Conservation (phyloP, 352 stramenopile species). For the Globisporangium takayamanum region DNA sequence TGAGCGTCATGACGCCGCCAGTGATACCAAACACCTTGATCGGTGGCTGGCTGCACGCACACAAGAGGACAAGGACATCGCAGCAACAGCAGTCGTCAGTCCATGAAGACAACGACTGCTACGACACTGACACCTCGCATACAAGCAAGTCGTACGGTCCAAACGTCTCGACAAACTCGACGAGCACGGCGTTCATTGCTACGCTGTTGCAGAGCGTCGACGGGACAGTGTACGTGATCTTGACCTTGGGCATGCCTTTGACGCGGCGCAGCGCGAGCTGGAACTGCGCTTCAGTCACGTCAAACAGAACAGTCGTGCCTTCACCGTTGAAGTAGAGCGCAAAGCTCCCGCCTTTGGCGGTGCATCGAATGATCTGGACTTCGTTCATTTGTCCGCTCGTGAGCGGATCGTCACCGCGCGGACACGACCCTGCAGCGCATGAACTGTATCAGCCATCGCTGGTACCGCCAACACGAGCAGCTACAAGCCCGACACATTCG, state of each 20-base stretch:
- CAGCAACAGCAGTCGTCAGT: background rate
- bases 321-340: conserved; percentile 57
- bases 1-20: conserved; percentile 27
- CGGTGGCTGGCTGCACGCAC: conserved; percentile 35
- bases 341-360: conserved; percentile 60
- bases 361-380: conserved; percentile 76
- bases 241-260: conserved; percentile 25
- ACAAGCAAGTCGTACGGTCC: conserved; percentile 34
- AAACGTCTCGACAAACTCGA: conserved; percentile 60
- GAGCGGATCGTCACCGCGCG: conserved; percentile 82
- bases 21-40: conserved; percentile 47
- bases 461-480: too few species aligned
- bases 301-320: conserved; percentile 41
- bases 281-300: conserved; percentile 44
- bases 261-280: conserved; percentile 38
- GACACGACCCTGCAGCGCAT: conserved; percentile 47
- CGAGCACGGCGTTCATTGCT: conserved; percentile 37
- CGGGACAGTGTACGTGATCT: conserved; percentile 39
- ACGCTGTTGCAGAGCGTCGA: conserved; percentile 36
- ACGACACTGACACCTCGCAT: background rate
- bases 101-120: too few species aligned
- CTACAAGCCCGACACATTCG: background rate
- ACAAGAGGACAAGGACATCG: conserved; percentile 3
- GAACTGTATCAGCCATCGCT: too few species aligned
- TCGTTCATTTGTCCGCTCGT: conserved; percentile 83